phyloP scores from a whole-genome alignment of 768 basidiomycete genomes.

The Phaeotremella skinneri region DNA sequence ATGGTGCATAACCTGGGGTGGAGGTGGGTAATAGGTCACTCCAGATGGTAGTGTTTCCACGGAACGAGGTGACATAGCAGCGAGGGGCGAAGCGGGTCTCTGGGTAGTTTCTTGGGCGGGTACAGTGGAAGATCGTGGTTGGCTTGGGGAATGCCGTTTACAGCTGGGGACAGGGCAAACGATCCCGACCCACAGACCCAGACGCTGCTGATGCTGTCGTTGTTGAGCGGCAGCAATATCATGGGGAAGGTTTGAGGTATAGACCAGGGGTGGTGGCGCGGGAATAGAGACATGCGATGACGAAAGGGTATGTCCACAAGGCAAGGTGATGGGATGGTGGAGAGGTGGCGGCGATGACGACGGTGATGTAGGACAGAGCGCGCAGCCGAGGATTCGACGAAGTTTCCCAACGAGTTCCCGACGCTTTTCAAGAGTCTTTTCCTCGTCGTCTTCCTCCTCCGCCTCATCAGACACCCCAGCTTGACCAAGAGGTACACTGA shows the following conservation, averaged over 20 bases:
- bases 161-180: conserved; percentile 48
- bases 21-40: conserved; percentile 41
- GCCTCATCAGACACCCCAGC: background rate
- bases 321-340: conserved; percentile 60
- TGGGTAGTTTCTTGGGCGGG: conserved; percentile 8
- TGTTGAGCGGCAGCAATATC: conserved; percentile 55
- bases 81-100: background rate
- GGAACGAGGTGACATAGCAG: conserved; percentile 7
- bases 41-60: conserved; percentile 24
- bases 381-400: conserved; percentile 34
- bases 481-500: conserved; percentile 9
- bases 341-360: conserved; percentile 48
- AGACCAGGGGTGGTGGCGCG: conserved; percentile 48
- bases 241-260: conserved; percentile 51
- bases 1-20: conserved; percentile 11
- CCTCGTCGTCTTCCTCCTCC: conserved; percentile 10
- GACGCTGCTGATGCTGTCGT: conserved; percentile 36
- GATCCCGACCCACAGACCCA: conserved; percentile 41
- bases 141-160: conserved; percentile 39
- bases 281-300: conserved; percentile 56
- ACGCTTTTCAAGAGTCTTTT: conserved; percentile 10
- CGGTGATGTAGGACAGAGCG: conserved; percentile 37
- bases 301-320: conserved; percentile 83
- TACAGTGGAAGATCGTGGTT: conserved; percentile 2
- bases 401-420: conserved; percentile 27